Evolutionary conservation across 83 land plant genomes (phyloP).

Genomic region (Isoetes engelmannii): DNA sequence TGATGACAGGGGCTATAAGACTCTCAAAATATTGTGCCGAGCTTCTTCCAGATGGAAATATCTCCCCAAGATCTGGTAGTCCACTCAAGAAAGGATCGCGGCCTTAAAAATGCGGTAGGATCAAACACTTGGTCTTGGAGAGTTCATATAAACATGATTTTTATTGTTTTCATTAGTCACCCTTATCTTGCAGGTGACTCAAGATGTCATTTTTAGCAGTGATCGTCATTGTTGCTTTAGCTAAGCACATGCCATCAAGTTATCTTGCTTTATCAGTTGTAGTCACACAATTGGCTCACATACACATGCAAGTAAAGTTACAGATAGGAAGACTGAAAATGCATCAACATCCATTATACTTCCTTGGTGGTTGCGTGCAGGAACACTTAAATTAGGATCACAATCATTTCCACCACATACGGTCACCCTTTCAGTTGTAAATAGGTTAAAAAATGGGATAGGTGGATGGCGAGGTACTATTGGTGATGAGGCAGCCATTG

Average conservation of each 20-base stretch:
- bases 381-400: constrained; percentile 34
- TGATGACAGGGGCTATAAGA: constrained; percentile 9
- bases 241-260: constrained; percentile 78
- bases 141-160: too few species aligned
- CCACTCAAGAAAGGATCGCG: constrained; percentile 35
- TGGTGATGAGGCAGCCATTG: constrained; percentile 63
- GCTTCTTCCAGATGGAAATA: constrained; percentile 50
- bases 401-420: constrained; percentile 50
- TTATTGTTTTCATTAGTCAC: too few species aligned
- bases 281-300: constrained; percentile 40
- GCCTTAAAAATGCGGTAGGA: too few species aligned
- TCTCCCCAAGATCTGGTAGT: constrained; percentile 32
- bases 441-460: constrained; percentile 66
- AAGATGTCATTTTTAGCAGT: constrained; percentile 78
- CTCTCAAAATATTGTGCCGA: constrained; percentile 70
- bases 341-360: constrained; percentile 16
- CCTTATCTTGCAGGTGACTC: constrained; percentile 93
- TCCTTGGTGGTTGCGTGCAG: constrained; percentile 47
- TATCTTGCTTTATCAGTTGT: constrained; percentile 64
- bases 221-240: constrained; percentile 77
- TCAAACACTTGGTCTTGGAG: too few species aligned
- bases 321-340: constrained; percentile 22
- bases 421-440: constrained; percentile 59
- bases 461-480: constrained; percentile 75
- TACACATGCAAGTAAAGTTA: constrained; percentile 23